Base-by-base conservation (phyloP, 2,329 filamentous ascomycete species). In the Juglanconis sp. region DNA sequence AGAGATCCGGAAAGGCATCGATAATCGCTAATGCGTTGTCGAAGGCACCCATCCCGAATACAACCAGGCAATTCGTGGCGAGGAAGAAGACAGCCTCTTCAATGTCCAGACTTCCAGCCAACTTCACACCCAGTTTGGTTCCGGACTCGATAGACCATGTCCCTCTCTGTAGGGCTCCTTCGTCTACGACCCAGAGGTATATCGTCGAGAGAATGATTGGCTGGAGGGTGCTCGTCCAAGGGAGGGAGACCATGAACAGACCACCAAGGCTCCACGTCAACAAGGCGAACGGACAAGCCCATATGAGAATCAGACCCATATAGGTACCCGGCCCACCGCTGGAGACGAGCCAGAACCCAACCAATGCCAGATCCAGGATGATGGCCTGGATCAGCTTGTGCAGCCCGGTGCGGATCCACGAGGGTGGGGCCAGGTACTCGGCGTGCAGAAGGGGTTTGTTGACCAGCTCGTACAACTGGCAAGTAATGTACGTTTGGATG, bases 81-180 rank as follows among this genome's bases (percentile, higher is more conserved):
- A 91, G 75, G 71, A 92, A 92, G 76, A 92, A 92, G 7, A 88
- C 65, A 0, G 88, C 88, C 70, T 92, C 89, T 73, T 92, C 89
- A 24, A 91, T 78, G 54, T 92, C 89, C 35, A 92, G 72, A 6
- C 81, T 81, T 2, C 83, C 80, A 81, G 86, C 91, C 0, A 91
- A 65, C 52, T 85, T 79, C 44, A 83, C 68, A 0, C 81, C 85
- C 10, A 89, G 79, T 67, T 91, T 91, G 0, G 88, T 92, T 0
- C 83, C 85, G 4, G 78, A 75, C 62, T 84, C 83, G 53, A 92
- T 91, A 1, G 85, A 81, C 89, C 89, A 92, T 0, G 88, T 91
- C 7, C 89, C 89, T 42, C 86, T 76, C 46, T 80, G 80, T 54
- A 92, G 69, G 1, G 88, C 87, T 34, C 89, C 68, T 3, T 87